phyloP scores from a whole-genome alignment of 768 basidiomycete species.

The Termitomyces sp. region DNA sequence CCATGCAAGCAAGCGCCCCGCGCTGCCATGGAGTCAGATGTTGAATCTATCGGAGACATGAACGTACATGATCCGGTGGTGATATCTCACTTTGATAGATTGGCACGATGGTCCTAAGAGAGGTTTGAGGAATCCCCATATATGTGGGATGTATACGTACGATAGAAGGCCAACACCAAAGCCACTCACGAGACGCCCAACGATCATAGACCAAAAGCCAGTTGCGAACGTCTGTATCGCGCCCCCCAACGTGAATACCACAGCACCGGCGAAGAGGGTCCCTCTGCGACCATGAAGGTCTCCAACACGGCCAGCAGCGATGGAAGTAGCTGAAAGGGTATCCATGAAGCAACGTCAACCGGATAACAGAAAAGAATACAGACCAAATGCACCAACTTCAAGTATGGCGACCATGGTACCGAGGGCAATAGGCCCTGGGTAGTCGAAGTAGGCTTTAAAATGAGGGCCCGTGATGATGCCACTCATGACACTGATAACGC shows the following conservation, averaged over 20 bases:
- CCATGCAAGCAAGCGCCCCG: constrained; percentile 90
- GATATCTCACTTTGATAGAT: constrained; percentile 96
- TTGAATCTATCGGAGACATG: background rate
- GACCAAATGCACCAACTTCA: constrained; percentile 88
- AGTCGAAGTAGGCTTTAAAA: constrained; percentile 77
- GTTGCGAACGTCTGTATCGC: constrained; percentile 67
- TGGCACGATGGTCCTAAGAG: constrained; percentile 82
- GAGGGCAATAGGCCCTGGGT: constrained; percentile 65
- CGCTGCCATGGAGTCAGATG: constrained; percentile 40
- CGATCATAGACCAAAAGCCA: constrained; percentile 29
- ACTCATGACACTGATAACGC: constrained; percentile 65
- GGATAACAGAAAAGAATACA: constrained; percentile 16
- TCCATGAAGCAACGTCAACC: background rate
- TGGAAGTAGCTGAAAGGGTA: constrained; percentile 63
- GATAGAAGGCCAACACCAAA: constrained; percentile 72
- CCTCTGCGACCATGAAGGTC: constrained; percentile 71
- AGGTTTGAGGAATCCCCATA: background rate
- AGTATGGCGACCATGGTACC: constrained; percentile 97
- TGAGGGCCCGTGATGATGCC: constrained; percentile 88
- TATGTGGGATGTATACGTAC: constrained; percentile 32
- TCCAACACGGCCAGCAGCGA: constrained; percentile 79
- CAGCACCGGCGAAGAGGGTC: constrained; percentile 67
- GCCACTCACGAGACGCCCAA: constrained; percentile 66
- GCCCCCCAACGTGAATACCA: constrained; percentile 72
- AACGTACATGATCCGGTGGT: constrained; percentile 77